Conservation (phyloP, 257 asterid species). For the Nemophila menziesii region DNA sequence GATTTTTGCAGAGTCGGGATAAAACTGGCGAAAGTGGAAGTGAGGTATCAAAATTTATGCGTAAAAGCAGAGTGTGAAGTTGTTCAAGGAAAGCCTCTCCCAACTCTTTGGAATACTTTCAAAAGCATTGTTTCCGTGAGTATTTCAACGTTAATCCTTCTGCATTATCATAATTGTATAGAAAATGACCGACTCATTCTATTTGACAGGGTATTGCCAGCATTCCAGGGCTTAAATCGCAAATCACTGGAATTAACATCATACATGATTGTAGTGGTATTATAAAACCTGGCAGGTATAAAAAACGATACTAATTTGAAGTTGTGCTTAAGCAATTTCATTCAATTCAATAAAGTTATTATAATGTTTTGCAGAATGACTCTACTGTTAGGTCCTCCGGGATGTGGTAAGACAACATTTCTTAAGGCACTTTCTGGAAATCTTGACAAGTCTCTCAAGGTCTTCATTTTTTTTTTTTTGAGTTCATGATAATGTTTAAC, state of each 20-base stretch:
- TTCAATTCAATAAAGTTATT: too few species aligned
- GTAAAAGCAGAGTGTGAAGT: conserved; percentile 26
- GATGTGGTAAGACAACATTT: conserved; percentile 61
- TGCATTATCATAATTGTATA: too few species aligned
- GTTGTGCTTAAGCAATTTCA: too few species aligned
- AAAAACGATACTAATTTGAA: too few species aligned
- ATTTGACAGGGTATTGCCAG: too few species aligned
- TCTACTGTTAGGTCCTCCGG: conserved; percentile 67
- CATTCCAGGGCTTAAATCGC: too few species aligned
- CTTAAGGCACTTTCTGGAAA: conserved; percentile 64
- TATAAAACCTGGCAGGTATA: not conserved
- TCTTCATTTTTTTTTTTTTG: too few species aligned
- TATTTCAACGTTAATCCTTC: too few species aligned
- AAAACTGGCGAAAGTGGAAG: conserved; percentile 20
- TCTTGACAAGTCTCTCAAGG: conserved; percentile 51
- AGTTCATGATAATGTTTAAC: too few species aligned
- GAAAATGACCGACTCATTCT: too few species aligned
- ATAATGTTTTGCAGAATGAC: conserved; percentile 67
- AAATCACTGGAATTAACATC: too few species aligned
- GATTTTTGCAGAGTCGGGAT: conserved; percentile 20
- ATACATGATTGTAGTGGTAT: not conserved
- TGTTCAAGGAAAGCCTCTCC: conserved; percentile 32
- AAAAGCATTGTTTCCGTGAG: conserved; percentile 20
- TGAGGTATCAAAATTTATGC: conserved; percentile 14
- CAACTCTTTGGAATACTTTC: conserved; percentile 28